Evolutionary conservation across 345 rosid genomes (phyloP), one percentile per base, ranked within the genome.

Genomic region (Bruguiera gymnorhiza): DNA sequence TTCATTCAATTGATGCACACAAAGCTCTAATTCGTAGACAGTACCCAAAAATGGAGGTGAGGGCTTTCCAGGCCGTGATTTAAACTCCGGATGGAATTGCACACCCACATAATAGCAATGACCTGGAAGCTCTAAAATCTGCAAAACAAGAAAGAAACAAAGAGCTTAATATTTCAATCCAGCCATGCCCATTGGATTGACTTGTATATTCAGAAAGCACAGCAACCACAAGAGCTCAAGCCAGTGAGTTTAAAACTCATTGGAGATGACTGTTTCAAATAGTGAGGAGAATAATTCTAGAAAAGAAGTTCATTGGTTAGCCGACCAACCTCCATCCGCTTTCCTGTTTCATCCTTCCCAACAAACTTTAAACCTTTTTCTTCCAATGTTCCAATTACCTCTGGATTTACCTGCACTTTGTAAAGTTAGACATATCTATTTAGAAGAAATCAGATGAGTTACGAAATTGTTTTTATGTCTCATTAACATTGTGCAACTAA

Each of bases 321-420:
- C 37, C 67, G 29, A 57, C 60, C 32, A 23, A 77, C 80, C 80
- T 77, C 80, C 80, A 77, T 77, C 43, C 80, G 56, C 59, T 65
- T 77, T 72, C 80, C 80, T n/a, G 80, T 72, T 72, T 68, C 80
- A 68, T 77, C 80, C 70, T 73, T 77, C 70, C 80, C 80, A 23
- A 77, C 80, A 72, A 77, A 77, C 73, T 68, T 77, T 3, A 77
- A 37, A 34, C 80, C 80, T 10, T 59, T 73, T 60, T 69, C 76
- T 65, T 77, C 80, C 21, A 77, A 73, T 53, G 32, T 70, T 34
- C 56, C 74, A 21, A 72, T 68, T 19, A 68, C 27, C 11, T 77
- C 76, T 23, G 80, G 80, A 56, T 73, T 77, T 62, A 77, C 80
- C 80, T 77, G 62, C 66, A 71, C 57, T 21, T 65, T 54, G 26